A percentile compares a stretch with the other conserved stretches of the same genome.
These are phyloP conservation scores for Paradendryphiella salina DNA, from an alignment of 2,329 filamentous ascomycete species.

Conservation along the genomic window DNA sequence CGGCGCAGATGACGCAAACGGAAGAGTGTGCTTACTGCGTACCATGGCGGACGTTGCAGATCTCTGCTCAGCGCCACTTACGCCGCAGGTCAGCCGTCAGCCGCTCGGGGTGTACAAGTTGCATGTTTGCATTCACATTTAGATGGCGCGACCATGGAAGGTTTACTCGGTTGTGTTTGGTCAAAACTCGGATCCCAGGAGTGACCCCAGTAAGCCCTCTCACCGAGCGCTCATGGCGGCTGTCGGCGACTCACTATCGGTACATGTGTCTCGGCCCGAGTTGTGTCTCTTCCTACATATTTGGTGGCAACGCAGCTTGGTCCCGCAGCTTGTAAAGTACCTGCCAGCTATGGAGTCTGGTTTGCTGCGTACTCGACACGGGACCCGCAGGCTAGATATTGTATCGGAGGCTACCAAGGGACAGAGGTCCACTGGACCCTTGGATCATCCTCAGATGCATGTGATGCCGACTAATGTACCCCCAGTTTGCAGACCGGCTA, in stretches of 20 bases:
- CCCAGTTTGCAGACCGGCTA: constrained; percentile 33
- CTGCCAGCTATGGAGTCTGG: neutral
- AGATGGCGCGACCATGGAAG: constrained; percentile 1
- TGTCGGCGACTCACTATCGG: neutral
- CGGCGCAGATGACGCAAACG: constrained; percentile 11
- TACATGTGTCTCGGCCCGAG: constrained; percentile 5
- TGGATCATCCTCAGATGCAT: constrained; percentile 12
- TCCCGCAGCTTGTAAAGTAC: constrained; percentile 1
- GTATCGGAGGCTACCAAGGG: too few relatives aligned
- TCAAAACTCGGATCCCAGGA: constrained; percentile 8
- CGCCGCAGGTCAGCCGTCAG: constrained; percentile 18
- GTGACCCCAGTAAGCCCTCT: neutral
- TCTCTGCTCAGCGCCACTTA: constrained; percentile 38
- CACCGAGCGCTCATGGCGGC: constrained; percentile 2
- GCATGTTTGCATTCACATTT: constrained; percentile 1
- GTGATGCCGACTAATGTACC: constrained; percentile 42
- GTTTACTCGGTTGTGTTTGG: constrained; percentile 6
- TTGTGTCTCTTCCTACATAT: constrained; percentile 4
- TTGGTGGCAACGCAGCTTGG: constrained; percentile 6
- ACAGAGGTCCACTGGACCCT: constrained; percentile 31
- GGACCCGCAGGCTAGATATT: constrained; percentile 34
- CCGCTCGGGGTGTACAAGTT: constrained; percentile 10
- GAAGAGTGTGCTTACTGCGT: constrained; percentile 40
- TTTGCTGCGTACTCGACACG: constrained; percentile 12
- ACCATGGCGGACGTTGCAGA: constrained; percentile 26